A percentile compares a stretch with the other conserved stretches of the same genome.
Conservation (phyloP, 2,329 filamentous ascomycete genomes). For the Phialophora macrospora region DNA sequence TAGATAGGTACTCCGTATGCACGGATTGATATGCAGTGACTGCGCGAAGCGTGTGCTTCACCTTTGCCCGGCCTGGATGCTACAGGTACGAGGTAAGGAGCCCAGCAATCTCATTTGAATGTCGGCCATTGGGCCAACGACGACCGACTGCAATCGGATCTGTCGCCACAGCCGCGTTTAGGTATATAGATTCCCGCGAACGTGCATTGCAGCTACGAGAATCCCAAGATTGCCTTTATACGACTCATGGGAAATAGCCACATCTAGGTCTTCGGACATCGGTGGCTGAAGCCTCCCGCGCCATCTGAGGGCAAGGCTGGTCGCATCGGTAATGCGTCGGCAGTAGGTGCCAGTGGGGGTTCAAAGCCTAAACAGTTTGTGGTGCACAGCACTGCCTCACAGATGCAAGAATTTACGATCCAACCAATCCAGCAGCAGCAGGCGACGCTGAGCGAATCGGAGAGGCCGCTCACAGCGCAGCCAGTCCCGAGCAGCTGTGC, state of each 20-base stretch:
- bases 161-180: neutral
- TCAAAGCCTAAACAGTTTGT: neutral
- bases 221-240: neutral
- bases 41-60: neutral
- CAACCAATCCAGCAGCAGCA: slow-evolving; percentile 1
- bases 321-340: neutral
- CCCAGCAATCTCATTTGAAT: neutral
- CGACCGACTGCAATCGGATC: neutral
- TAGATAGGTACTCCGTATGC: too few relatives aligned
- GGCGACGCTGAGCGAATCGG: neutral
- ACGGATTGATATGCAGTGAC: too few relatives aligned
- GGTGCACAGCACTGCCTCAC: neutral
- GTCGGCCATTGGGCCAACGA: neutral
- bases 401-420: slow-evolving; percentile 7
- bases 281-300: neutral
- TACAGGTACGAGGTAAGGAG: neutral
- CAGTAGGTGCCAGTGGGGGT: neutral
- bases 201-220: neutral
- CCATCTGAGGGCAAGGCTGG: neutral
- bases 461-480: too few relatives aligned
- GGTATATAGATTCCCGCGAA: neutral
- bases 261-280: neutral
- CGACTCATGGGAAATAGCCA: slow-evolving; percentile 3
- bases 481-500: too few relatives aligned
- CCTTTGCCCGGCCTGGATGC: neutral